Base-by-base conservation (phyloP, 768 basidiomycete species). In the Boletus reticuloceps region DNA sequence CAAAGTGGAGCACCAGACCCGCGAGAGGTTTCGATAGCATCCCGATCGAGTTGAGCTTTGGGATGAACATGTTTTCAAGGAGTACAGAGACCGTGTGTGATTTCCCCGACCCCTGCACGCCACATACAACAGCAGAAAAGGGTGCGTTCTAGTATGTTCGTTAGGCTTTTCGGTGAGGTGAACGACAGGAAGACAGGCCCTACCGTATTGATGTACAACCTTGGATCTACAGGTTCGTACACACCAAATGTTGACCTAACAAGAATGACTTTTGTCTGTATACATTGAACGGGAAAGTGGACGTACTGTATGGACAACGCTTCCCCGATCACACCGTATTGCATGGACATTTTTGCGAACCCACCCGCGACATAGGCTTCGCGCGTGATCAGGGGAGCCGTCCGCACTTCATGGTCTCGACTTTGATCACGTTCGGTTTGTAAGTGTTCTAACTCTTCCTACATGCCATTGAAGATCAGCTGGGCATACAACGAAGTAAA, bases 41-140 rank as follows among this genome's bases (percentile, higher is more conserved):
- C 0, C 87, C 86, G 16, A 82, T 80, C 0, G 76, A 60, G 5
- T 72, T 51, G 50, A 77, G 79, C 10, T 72, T 64, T 2, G 82
- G 62, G 19, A 88, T 78, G 17, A 88, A 69, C 81, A 87, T 84
- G 51, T 76, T 84, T 67, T 88, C 87, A 1, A 89, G 67, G 9
- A 89, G 77, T 0, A 83, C 77, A 0, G 85, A 82, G 5, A 86
- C 79, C 0, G 84, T 86, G 52, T 89, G 86, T 0, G 84, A 86
- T 66, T 89, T 89, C 6, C 86, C 86, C 0, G 85, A 83, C 0
- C 86, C 85, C 74, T 88, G 86, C 0, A 87, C 85, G 0, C 87
- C 86, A 53, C 87, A 89, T 5, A 88, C 78, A 12, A 88, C 63
- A 0, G 85, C 82, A 1, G 86, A 88, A 61, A 86, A 83, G 0